These are phyloP conservation scores for Monilinia vaccinii-corymbosi DNA, from an alignment of 2,329 filamentous ascomycete genomes.

Conservation along the genomic window DNA sequence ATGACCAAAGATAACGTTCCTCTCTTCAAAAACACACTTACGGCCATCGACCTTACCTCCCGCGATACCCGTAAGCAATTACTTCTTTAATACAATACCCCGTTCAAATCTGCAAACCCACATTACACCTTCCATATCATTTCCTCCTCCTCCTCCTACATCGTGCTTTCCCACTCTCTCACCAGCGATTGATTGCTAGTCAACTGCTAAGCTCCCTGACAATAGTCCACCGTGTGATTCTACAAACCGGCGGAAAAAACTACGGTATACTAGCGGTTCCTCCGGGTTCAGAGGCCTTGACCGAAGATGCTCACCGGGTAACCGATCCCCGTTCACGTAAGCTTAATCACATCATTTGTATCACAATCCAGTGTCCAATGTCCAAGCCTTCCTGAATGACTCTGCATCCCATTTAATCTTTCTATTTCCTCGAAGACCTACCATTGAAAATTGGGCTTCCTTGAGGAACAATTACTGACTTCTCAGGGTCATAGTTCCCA, in stretches of 20 bases:
- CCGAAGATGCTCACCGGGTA: neutral
- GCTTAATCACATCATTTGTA: neutral
- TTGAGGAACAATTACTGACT: neutral
- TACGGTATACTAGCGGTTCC: neutral
- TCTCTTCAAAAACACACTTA: neutral
- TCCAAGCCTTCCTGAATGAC: too few species aligned
- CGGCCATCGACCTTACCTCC: neutral
- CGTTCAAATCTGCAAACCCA: neutral
- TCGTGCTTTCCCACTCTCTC: neutral
- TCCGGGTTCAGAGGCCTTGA: neutral
- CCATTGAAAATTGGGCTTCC: too few species aligned
- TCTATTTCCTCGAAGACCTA: too few species aligned
- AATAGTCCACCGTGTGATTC: neutral
- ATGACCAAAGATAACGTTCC: neutral
- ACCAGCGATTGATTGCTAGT: too few species aligned
- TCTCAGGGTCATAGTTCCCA: neutral
- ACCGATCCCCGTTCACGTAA: neutral
- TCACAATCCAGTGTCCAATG: neutral
- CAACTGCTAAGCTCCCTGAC: neutral
- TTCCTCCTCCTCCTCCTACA: too few species aligned
- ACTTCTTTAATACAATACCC: neutral
- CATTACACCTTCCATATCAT: neutral
- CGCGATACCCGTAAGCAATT: neutral
- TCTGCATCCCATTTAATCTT: too few species aligned
- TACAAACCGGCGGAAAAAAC: conserved; percentile 3